Evolutionary conservation across 257 asterid species (phyloP), one percentile per base, ranked within the genome.

Genomic region (Solanum raphanifolium): DNA sequence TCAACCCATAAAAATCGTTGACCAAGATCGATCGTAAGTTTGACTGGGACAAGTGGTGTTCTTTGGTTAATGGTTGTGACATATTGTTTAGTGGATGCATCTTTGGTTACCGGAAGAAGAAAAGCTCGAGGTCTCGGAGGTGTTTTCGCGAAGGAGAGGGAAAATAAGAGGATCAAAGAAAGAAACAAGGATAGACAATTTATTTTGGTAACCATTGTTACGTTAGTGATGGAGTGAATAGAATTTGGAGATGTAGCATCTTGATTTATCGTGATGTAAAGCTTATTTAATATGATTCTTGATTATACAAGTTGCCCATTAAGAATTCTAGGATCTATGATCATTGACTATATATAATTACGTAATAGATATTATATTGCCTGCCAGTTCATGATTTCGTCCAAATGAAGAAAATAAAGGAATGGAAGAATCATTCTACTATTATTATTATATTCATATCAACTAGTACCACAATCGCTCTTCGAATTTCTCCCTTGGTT

Each of bases 1-100:
- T 90, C 93, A 5, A 90, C 94, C 95, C 94, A 92, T n/a, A 92
- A 32, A 68, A 87, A 74, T 38, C 88, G 89, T 2, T 93, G 93
- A 73, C 94, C 94, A 4, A 91, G 52, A 83, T 93, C 91, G 3
- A 92, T 9, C 0, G 91, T 87, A 11, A 93, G n/a, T 46, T 90
- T 86, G 41, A 92, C 74, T 3, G 87, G 86, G 69, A 78, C 92
- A 1, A 92, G 90, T 7, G 95, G 94, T 4, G 94, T 92, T 71
- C 93, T 46, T 85, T 92, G 93, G 81, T 29, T 4, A 52, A 93
- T 86, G 72, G 75, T 68, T 88, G 93, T 85, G 12, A 92, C 4
- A 83, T 71, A 93, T 83, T 93, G 96, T 36, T 41, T 72, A 2
- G 94, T 90, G 9, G 92, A 66, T 7, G 91, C 82, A 34, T 92